phyloP scores from a whole-genome alignment of 352 stramenopile species.

The Phytophthora palmivora region DNA sequence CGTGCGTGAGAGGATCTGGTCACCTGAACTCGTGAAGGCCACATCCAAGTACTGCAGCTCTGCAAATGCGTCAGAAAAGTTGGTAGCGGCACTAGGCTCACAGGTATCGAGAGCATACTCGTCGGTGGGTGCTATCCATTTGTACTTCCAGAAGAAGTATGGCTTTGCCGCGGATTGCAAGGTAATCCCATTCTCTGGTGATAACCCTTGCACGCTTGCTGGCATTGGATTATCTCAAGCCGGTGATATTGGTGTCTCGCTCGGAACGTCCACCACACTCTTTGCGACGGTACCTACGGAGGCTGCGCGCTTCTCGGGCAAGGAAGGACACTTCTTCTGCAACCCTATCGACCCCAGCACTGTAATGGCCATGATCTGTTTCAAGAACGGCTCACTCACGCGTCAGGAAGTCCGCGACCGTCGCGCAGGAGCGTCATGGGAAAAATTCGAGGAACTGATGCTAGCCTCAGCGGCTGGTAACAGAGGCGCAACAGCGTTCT shows the following conservation, averaged over 20 bases:
- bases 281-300: conserved; percentile 61
- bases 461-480: conserved; percentile 50
- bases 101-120: conserved; percentile 58
- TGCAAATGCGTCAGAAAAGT: conserved; percentile 22
- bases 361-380: conserved; percentile 89
- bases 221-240: conserved; percentile 62
- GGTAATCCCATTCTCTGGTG: conserved; percentile 80
- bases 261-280: conserved; percentile 71
- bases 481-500: conserved; percentile 58
- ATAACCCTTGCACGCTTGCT: conserved; percentile 84
- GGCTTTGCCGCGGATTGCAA: conserved; percentile 60
- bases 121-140: conserved; percentile 52
- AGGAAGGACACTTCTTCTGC: conserved; percentile 86
- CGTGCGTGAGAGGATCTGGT: conserved; percentile 65
- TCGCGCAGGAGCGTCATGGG: conserved; percentile 50
- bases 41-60: conserved; percentile 38
- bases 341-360: conserved; percentile 79
- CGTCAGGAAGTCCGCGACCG: conserved; percentile 67
- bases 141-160: conserved; percentile 75
- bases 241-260: conserved; percentile 67
- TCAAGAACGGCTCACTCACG: conserved; percentile 85
- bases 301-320: conserved; percentile 50
- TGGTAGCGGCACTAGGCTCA: conserved; percentile 43
- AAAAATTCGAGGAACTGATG: conserved; percentile 63
- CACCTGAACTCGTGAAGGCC: conserved; percentile 48